These are phyloP conservation scores for Neurospora sp. DNA, from an alignment of 495 filamentous ascomycete species.

Conservation along the genomic window DNA sequence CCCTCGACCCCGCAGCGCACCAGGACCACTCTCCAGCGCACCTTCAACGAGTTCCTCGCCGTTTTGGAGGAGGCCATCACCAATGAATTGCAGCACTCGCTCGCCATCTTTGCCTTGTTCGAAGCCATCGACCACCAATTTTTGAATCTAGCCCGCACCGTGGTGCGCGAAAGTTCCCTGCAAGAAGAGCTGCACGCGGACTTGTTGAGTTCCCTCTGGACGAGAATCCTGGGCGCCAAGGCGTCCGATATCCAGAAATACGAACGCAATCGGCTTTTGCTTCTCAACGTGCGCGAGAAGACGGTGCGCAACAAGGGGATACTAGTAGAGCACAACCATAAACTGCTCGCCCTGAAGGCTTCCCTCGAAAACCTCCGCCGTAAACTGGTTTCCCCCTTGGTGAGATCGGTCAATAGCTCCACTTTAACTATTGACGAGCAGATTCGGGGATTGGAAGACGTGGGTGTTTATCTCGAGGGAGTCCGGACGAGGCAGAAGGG, in stretches of 20 bases:
- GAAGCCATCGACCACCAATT: constrained; percentile 83
- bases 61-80: constrained; percentile 82
- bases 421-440: constrained; percentile 72
- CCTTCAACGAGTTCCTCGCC: constrained; percentile 78
- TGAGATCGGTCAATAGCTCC: constrained; percentile 56
- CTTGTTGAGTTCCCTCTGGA: constrained; percentile 69
- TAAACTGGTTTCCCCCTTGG: constrained; percentile 72
- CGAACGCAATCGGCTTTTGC: constrained; percentile 70
- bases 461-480: constrained; percentile 60
- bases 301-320: constrained; percentile 81
- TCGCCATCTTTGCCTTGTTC: constrained; percentile 71
- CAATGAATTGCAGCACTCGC: constrained; percentile 66
- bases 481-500: constrained; percentile 70
- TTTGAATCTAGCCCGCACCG: constrained; percentile 75
- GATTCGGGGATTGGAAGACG: constrained; percentile 69
- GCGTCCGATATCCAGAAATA: constrained; percentile 67
- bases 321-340: constrained; percentile 72
- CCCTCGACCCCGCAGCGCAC: constrained; percentile 68
- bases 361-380: constrained; percentile 67
- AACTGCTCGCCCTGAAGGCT: constrained; percentile 66
- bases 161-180: constrained; percentile 66
- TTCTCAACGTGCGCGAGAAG: constrained; percentile 65
- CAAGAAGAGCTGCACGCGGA: constrained; percentile 73
- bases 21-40: constrained; percentile 67
- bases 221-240: constrained; percentile 65